Percentiles rank a stretch among this genome's conserved stretches.
phyloP scores from a whole-genome alignment of 805 yeast species.

The Ogataea pignaliae region DNA sequence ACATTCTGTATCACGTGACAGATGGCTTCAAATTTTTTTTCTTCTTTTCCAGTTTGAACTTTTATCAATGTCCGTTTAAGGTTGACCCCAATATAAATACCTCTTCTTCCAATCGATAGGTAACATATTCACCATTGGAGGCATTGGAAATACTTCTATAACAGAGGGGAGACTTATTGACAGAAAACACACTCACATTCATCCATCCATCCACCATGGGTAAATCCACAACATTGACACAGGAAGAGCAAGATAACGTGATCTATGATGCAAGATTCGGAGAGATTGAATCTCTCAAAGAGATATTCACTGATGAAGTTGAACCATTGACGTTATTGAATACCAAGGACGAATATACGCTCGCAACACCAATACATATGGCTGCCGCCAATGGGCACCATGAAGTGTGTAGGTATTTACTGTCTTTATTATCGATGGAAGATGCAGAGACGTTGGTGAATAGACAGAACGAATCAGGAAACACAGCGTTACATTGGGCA shows the following conservation, averaged over 20 bases:
- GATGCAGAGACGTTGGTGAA: conserved; percentile 46
- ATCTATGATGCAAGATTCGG: conserved; percentile 85
- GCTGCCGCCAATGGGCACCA: conserved; percentile 93
- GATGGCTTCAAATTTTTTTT: too few relatives aligned
- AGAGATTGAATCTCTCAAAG: conserved; percentile 70
- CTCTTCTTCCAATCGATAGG: too few relatives aligned
- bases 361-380: conserved; percentile 84
- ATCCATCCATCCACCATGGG: conserved; percentile 16
- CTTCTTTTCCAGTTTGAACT: too few relatives aligned
- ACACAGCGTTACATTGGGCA: conserved; percentile 97
- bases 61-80: too few relatives aligned
- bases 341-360: conserved; percentile 59
- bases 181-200: too few relatives aligned
- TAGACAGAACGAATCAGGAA: conserved; percentile 71
- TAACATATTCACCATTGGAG: too few relatives aligned
- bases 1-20: too few relatives aligned
- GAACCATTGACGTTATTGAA: conserved; percentile 38
- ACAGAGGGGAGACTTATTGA: too few relatives aligned
- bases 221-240: conserved; percentile 35
- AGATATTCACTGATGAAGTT: conserved; percentile 54
- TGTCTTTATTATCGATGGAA: conserved; percentile 41
- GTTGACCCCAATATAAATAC: too few relatives aligned
- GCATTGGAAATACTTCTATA: too few relatives aligned
- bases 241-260: conserved; percentile 80
- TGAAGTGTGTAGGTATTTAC: conserved; percentile 58